Evolutionary conservation across 2,329 filamentous ascomycete genomes (phyloP), one percentile per base, ranked within the genome.

Genomic region (Hypoxylon sp.): DNA sequence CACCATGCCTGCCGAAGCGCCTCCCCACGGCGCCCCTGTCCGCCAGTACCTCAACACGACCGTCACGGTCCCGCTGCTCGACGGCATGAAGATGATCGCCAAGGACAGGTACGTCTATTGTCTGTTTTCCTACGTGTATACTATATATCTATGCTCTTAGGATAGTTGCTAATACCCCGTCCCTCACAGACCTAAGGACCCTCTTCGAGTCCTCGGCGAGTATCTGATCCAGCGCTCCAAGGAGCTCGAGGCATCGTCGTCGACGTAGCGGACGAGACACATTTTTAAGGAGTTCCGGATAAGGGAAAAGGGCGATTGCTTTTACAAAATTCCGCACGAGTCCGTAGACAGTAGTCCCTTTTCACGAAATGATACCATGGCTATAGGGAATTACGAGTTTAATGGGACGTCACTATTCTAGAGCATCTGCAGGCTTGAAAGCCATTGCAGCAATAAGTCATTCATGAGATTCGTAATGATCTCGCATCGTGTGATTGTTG

Each of bases 51-150:
- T 92, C 65, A 92, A 92, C 69, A 80, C 82, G 45, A 90, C 87
- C 67, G 83, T 92, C 35, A 89, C 88, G 0, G 84, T 84, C 0
- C 81, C 83, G 21, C 69, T 92, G 55, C 75, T 92, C 33, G 88
- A 92, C 67, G 89, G 88, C 20, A 89, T 92, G 87, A 92, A 91
- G 76, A 74, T 82, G 51, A 72, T 92, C 58, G 88, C 87, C 3
- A 86, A 84, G 65, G 87, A 91, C 37, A 84, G 88, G 89, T 91
- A 75, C 69, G 88, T 81, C 38, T 35, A 26, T 17, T 17, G 6
- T 31, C 26, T 55, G 29, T 33, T 29, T 31, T 7, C 5, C 13
- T 5, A 26, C 20, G 20, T 24, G 52, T 43, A 33, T 43, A 6
- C 37, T 18, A 17, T 3, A 17, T 42, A 15, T 11, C 18, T 33